Base-by-base conservation (phyloP, 257 asterid species). In the Gentiana straminea region DNA sequence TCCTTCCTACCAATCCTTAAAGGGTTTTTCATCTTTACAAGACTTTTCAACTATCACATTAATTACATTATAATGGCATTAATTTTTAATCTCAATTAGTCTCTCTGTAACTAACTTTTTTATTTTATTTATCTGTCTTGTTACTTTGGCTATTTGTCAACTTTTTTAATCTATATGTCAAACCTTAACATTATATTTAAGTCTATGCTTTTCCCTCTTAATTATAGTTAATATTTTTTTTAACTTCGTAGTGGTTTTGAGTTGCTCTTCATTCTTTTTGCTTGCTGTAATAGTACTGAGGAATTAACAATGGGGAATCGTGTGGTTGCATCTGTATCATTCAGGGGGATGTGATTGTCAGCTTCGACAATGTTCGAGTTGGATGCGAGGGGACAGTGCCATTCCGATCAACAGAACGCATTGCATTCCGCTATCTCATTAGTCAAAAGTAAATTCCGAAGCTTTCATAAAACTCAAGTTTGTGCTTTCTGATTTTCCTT, bases 341-440 rank as follows among this genome's bases (percentile, higher is more conserved):
- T 66, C 85, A 87, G 96, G 96, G 95, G 51, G 95, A 91, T 63
- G 98, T 91, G 61, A 83, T 91, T 63, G 90, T 87, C 55, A 87
- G 96, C 84, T 91, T 91, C 57, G 83, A 84, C 61, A 74, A 76
- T 76, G 79, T 82, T 79, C 92, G 80, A 60, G 92, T 91, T 55
- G 98, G 96, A 50, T 70, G 84, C 63, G 96, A 91, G 80, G 96
- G 98, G 68, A 91, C 98, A 15, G 92, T 91, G 56, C 98, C 96
- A 1, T 91, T 86, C 76, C 91, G 87, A 57, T 80, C 96, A 47
- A 73, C 82, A 43, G 98, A 86, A 78, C 94, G 95, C 54, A 91
- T 91, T 68, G 98, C 96, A 54, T 91, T 91, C 73, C 93, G 95
- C 73, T 91, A 83, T 75, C 89, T 91, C 64, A 75, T 91, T 59